Base-by-base conservation (phyloP, 768 basidiomycete species). In the Tricholoma furcatifolium region DNA sequence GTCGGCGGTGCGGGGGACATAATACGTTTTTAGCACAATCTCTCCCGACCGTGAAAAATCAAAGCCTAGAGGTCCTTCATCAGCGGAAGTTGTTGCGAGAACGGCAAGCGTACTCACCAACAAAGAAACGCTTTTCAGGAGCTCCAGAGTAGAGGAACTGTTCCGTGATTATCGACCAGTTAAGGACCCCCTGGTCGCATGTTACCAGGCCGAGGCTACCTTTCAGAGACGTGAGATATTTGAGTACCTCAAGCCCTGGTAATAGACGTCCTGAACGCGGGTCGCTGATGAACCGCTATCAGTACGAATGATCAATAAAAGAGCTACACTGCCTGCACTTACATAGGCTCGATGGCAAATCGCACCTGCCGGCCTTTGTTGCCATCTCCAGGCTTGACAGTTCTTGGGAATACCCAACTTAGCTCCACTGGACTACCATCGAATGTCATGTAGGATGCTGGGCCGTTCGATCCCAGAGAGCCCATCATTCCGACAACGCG, bases 261-360 rank as follows among this genome's bases (percentile, higher is more conserved):
- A 65, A 53, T n/a, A 57, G 56, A 30, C 43, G 42, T 32, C 67
- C 67, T 10, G 62, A 56, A 11, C 63, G 62, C 14, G 68, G 67
- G 56, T 70, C 60, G 23, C 68, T 70, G 42, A 35, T 17, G 35
- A 38, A 17, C 17, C 4, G n/a, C 21, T 10, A 32, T 61, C 38
- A 57, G 53, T n/a, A n/a, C 15, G 21, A 9, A 14, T 12, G 9
- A 20, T 17, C 24, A 42, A 31, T 8, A 8, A 24, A 3, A 39
- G 48, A 39, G 11, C 11, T 39, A 32, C 30, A 30, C 34, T 31
- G 21, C 9, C 34, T 31, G 21, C 9, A 58, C 60, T 49, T 43
- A 68, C 68, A 66, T 67, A n/a, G 68, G 68, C 47, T 70, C 68
- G 32, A 70, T 66, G 9, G 67, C 67, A 46, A 70, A 70, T 23